Evolutionary conservation across 1,284 basidiomycete species (phyloP), one percentile per base, ranked within the genome.

Genomic region (Gomphus sp.): DNA sequence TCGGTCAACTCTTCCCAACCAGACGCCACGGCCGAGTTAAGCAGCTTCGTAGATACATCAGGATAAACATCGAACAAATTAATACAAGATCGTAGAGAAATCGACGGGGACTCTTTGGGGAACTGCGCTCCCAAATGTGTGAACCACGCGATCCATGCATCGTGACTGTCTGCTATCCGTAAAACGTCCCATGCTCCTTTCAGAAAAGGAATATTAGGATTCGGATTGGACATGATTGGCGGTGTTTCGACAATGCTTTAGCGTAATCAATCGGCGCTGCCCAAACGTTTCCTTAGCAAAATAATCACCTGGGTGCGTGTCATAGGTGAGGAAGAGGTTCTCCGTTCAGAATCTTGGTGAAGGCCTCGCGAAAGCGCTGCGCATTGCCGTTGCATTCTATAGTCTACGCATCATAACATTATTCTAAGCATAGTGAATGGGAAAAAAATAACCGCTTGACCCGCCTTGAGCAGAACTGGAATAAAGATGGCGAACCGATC

Each of bases 131-230:
- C 78, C 41, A 83, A 73, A 25, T 77, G 69, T 52, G 76, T 76
- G 54, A 81, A 70, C 81, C 81, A 84, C 33, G 80, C 78, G 45
- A 77, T 70, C 81, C 81, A 84, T 61, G 82, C 80, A 59, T 79
- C 78, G 33, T 54, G 49, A 31, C 69, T 70, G 4, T 72, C 72
- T 2, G 73, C 73, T 22, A 80, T 72, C 25, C 73, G 22, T 31
- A n/a, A 12, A 52, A 18, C 5, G 52, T 10, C 52, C 52, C 14
- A 11, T 16, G 80, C 76, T 11, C 73, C 70, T 68, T 80, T 81
- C 54, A 84, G 74, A 62, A 79, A 74, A 63, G 52, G 52, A 10
- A 82, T 80, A 67, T 83, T 82, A 61, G 56, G 56, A 1, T 33
- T 41, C 5, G n/a, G 49, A 31, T n/a, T 16, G 3, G 56, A 14